Evolutionary conservation across 495 filamentous ascomycete genomes (phyloP).

Genomic region (Podospora bellae-mahoneyi): DNA sequence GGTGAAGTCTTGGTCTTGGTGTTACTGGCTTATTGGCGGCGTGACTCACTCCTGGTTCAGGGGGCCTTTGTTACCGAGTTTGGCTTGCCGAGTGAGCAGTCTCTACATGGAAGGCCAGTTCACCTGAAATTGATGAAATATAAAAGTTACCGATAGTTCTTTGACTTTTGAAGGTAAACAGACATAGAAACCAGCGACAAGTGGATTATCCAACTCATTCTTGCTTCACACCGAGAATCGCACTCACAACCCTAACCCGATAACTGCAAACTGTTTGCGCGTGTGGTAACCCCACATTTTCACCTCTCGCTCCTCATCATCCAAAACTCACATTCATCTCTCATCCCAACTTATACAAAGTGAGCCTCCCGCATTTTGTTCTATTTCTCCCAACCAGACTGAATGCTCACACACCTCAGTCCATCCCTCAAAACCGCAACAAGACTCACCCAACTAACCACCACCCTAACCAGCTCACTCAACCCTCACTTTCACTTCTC

Average conservation of each 20-base stretch:
- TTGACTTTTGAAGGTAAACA: no score
- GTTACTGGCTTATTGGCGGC: background rate
- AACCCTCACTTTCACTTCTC: background rate
- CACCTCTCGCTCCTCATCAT: background rate
- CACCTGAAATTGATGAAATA: no score
- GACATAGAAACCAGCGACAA: no score
- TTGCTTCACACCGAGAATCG: background rate
- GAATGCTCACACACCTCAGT: background rate
- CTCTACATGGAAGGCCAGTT: background rate
- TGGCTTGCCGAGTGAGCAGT: background rate
- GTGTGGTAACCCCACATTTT: background rate
- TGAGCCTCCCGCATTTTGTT: background rate
- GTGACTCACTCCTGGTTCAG: background rate
- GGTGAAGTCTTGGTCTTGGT: background rate
- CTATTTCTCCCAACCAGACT: background rate
- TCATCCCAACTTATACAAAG: background rate
- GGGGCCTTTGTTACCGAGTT: background rate
- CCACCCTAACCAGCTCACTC: background rate
- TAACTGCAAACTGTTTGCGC: background rate
- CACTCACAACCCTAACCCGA: background rate
- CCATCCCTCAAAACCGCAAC: background rate
- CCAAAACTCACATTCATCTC: background rate
- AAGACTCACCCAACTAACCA: background rate
- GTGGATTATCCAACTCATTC: no score
- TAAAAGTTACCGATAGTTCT: no score